A percentile compares a stretch with the other conserved stretches of the same genome.
Evolutionary conservation across 306 rosid species (phyloP).

Genomic region (Citrullus colocynthis): DNA sequence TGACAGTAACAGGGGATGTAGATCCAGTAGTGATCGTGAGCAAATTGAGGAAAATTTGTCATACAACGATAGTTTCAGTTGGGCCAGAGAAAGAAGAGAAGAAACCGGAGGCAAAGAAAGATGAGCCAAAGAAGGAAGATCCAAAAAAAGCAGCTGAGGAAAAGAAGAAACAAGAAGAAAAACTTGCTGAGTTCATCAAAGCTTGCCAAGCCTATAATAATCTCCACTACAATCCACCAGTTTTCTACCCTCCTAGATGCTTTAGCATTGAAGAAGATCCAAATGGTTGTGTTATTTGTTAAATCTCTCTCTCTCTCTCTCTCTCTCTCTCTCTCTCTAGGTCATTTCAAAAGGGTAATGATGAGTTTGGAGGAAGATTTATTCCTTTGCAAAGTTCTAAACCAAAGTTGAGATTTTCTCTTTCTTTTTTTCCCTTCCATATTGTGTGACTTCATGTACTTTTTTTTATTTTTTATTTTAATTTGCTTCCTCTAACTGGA

Average conservation of each 20-base stretch:
- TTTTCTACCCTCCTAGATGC: background rate
- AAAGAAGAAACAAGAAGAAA: background rate
- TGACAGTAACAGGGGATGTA: slow-evolving; percentile 4
- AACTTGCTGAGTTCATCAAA: background rate
- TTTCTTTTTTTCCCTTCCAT: no score
- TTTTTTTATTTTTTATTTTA: no score
- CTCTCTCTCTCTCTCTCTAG: background rate
- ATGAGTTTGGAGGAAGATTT: background rate
- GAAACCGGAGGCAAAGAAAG: background rate
- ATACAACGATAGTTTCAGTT: background rate
- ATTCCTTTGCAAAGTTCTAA: background rate
- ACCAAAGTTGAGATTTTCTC: background rate
- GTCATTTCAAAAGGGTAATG: background rate
- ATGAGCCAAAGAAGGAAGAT: background rate
- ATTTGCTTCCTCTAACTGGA: background rate
- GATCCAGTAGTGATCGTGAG: background rate
- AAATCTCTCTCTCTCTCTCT: background rate
- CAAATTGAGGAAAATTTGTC: background rate
- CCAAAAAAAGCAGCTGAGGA: background rate
- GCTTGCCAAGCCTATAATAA: background rate
- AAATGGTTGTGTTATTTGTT: slow-evolving; percentile 7
- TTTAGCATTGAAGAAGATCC: slow-evolving; percentile 7
- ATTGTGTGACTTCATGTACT: background rate
- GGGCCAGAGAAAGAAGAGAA: slow-evolving; percentile 10
- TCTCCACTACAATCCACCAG: background rate